Base-by-base conservation (phyloP, 1,139 yeast species). In the Saccharomyces hybrid region DNA sequence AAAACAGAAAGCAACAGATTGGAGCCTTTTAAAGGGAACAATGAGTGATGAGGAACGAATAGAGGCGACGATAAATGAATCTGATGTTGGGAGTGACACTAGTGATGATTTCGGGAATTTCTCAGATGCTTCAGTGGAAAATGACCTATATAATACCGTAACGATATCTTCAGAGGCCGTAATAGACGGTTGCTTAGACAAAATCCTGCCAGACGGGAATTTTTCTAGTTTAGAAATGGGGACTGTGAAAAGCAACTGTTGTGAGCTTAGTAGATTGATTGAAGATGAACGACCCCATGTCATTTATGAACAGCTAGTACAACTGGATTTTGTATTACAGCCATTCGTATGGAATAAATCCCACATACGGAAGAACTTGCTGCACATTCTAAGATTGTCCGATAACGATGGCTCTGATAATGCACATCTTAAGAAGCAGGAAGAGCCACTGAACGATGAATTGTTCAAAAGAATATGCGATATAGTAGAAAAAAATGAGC, bases 61-160 rank as follows among this genome's bases (percentile, higher is more conserved):
- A 26, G 24, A 21, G 7, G 24, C 19, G 27, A 19, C 9, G 11
- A 31, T 28, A n/a, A 49, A 16, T 27, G 28, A 44, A 14, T 41
- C 29, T 14, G 53, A 50, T 1, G 56, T 54, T 50, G 62, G 57
- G 21, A 61, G 63, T 47, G 64, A 58, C 47, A 16, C 44, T 16
- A 38, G 44, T 38, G 65, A 66, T 32, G 70, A 65, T 55, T 67
- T 67, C 55, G 71, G 70, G 24, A 65, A 61, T 48, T 67, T 67
- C 51, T 66, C 69, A n/a, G 70, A 66, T 56, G 69, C 68, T 1
- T 64, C 69, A 6, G 52, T 62, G 53, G 67, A 62, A 48, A 47
- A 52, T 12, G 60, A 38, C 24, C 44, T 38, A 12, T 38, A 38
- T 38, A 19, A 38, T 19, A 5, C 24, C 5, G 11, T 19, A 16